Conservation (phyloP, 1,284 basidiomycete species). For the Sanghuangporus baumii region DNA sequence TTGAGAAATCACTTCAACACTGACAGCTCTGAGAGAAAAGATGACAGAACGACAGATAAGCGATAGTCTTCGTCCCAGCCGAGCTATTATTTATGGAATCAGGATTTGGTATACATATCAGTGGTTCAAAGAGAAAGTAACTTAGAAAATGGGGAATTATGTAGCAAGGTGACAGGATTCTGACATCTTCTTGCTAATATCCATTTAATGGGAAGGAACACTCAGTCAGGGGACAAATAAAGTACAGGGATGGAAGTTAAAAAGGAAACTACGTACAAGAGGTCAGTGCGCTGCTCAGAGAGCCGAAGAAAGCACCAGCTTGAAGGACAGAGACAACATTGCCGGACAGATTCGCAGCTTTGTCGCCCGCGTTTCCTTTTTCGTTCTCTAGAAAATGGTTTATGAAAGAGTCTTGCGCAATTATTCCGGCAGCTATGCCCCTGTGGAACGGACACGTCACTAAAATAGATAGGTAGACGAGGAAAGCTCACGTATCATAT, state of each 20-base stretch:
- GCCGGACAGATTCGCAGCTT: constrained; percentile 44
- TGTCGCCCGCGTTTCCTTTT: constrained; percentile 33
- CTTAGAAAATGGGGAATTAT: background rate
- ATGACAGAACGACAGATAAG: constrained; percentile 54
- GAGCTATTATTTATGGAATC: constrained; percentile 30
- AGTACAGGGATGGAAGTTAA: background rate
- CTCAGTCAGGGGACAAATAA: background rate
- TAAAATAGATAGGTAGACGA: background rate
- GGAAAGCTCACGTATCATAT: constrained; percentile 58
- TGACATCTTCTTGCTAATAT: too few relatives aligned
- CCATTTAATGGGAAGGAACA: background rate
- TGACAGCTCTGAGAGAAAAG: constrained; percentile 66
- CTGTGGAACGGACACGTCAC: constrained; percentile 24
- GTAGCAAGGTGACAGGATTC: too few relatives aligned
- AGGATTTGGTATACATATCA: background rate
- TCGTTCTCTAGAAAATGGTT: constrained; percentile 48
- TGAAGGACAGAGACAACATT: constrained; percentile 76
- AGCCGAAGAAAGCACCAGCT: constrained; percentile 78
- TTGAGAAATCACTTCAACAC: constrained; percentile 22
- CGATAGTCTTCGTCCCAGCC: constrained; percentile 50
- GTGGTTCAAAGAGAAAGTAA: background rate
- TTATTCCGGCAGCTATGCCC: constrained; percentile 59
- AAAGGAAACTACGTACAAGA: constrained; percentile 39
- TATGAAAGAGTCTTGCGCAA: constrained; percentile 57
- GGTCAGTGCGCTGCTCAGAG: constrained; percentile 56